These are phyloP conservation scores for Rubia balearica DNA, from an alignment of 305 asterid species.

Conservation along the genomic window DNA sequence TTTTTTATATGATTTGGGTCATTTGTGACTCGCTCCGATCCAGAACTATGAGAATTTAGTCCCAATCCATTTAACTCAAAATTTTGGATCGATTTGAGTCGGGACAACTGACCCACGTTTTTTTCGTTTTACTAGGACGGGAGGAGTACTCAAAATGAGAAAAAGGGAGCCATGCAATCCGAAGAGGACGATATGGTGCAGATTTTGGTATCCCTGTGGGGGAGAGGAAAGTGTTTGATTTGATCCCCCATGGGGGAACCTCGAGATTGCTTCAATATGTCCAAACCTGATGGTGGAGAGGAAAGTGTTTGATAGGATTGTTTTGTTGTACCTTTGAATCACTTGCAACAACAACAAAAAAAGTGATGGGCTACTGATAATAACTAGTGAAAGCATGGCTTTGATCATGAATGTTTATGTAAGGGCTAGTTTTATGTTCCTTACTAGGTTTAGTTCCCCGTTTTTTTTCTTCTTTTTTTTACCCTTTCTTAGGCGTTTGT, in stretches of 20 bases:
- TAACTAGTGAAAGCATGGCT: not conserved
- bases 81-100: no score
- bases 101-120: no score
- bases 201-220: constrained; percentile 12
- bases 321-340: not conserved
- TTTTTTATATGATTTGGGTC: no score
- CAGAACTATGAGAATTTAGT: no score
- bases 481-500: no score
- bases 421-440: not conserved
- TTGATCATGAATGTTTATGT: not conserved
- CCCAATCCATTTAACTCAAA: no score
- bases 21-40: no score
- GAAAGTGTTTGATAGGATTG: not conserved
- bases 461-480: no score
- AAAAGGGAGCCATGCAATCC: constrained; percentile 16
- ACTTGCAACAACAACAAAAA: no score
- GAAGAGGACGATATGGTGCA: constrained; percentile 20
- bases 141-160: not conserved
- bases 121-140: no score
- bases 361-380: not conserved
- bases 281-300: not conserved
- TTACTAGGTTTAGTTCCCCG: no score
- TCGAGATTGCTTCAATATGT: constrained; percentile 12
- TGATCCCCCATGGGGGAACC: not conserved
- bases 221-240: constrained; percentile 3